Base-by-base conservation (phyloP, 352 stramenopile species). In the Pythium apleroticum region DNA sequence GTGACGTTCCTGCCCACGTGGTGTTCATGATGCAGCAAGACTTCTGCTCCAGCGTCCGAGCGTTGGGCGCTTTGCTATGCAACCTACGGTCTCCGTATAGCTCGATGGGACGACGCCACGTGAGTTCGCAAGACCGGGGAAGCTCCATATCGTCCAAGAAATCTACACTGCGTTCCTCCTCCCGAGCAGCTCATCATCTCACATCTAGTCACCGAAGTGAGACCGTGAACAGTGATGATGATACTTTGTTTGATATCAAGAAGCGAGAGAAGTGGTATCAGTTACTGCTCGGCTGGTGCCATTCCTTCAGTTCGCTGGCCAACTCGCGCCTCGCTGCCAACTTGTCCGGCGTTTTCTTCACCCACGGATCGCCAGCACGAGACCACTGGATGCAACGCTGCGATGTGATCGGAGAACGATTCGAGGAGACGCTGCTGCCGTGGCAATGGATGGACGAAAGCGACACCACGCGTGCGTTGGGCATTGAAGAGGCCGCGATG, bases 1-100 rank as follows among this genome's bases (percentile, higher is more conserved):
- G 37, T 17, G 60, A 63, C 27, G 46, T 57, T 8, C 57, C 57
- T 1, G 48, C 55, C 0, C 66, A 78, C 19, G 27, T 78, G 11
- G 28, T 78, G 17, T 76, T 88, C 11, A 88, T 92, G 83, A 76
- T 85, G 19, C 79, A 90, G 59, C 76, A 89, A 35, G 83, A 92
- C 52, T 84, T 89, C 27, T 80, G 81, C 45, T 69, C 67, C 0
- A 79, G 46, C 55, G 37, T 86, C 15, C 73, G 70, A 11, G 43
- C 52, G 0, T 45, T 87, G 0, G 25, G 52, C 1, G 28, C 15
- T 19, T 35, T 68, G 2, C 12, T 58, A 10, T 19, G 17, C 1
- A 46, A 19, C 1, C 56, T 39, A 12, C 24, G 30, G 12, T 52
- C 56, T 2, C 50, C 62, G 12, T 68, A 46, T 11, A 41, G 24